Evolutionary conservation across 768 basidiomycete genomes (phyloP), one percentile per base, ranked within the genome.

Genomic region (Chiua virens): DNA sequence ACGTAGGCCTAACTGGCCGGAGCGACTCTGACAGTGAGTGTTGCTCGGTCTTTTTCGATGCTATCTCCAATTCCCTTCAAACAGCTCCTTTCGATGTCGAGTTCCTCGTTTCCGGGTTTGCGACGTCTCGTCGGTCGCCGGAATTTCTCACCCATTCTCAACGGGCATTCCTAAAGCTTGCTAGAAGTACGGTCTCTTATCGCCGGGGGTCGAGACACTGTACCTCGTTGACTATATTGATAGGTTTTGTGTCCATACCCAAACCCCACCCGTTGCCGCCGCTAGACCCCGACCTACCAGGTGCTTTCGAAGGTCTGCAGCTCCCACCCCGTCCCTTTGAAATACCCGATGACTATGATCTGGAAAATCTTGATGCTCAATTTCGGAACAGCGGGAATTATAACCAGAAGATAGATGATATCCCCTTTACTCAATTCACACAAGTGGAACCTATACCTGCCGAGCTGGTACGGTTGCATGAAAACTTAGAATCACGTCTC

Each of bases 21-120:
- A 37, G 50, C 45, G 42, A 62, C 49, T 65, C 59, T 61, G 71
- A 68, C 43, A 55, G 68, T 71, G 18, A 35, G 61, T n/a, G n/a
- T 18, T 17, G 14, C 23, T 23, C 17, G 17, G 5, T 37, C 7
- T 44, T 10, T 37, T 5, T 40, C 38, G 5, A 20, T 34, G 21
- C 17, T 15, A 13, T 8, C 25, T 13, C 49, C 32, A 32, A 55
- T 10, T 1, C 9, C 10, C 36, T 14, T 53, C 30, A 17, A 38
- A 13, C 48, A 81, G 82, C 72, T 38, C 68, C 81, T 4, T 93
- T 91, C 57, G 82, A 86, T 45, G 67, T 94, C 4, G 83, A 87
- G 38, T 71, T 92, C 1, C 86, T 82, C 42, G 73, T 92, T 8
- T 89, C 90, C 14, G 93, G 92, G 0, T 91, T 83, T 57, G 90